phyloP scores from a whole-genome alignment of 306 rosid species.

The Delonix regia region DNA sequence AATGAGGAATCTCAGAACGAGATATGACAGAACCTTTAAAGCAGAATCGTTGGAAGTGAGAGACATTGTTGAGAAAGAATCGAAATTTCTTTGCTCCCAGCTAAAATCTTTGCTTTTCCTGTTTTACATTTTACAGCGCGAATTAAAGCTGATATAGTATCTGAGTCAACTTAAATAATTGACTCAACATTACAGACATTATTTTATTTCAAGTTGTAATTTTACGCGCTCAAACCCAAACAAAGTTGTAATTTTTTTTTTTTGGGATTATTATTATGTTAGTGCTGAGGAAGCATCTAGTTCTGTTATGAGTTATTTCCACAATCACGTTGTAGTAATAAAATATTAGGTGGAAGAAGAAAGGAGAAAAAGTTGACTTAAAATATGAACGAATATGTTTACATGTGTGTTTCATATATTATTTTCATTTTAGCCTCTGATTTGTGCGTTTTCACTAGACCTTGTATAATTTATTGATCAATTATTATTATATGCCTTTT shows the following conservation, averaged over 20 bases:
- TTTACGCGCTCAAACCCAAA: too few relatives aligned
- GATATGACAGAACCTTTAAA: slow-evolving; percentile 32
- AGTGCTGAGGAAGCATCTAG: not conserved
- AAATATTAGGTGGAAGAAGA: not conserved
- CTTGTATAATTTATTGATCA: slow-evolving; percentile 22
- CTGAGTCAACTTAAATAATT: not conserved
- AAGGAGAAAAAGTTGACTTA: not conserved
- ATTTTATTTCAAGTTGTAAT: too few relatives aligned
- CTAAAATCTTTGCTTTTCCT: not conserved
- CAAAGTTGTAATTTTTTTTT: not conserved
- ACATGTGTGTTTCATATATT: not conserved
- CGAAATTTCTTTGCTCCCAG: not conserved
- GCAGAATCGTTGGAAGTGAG: slow-evolving; percentile 15
- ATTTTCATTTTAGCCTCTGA: not conserved
- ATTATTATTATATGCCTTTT: slow-evolving; percentile 7
- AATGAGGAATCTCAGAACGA: not conserved
- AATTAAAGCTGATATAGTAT: not conserved
- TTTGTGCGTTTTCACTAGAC: not conserved
- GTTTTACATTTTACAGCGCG: not conserved
- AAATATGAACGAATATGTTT: not conserved
- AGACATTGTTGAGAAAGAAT: not conserved
- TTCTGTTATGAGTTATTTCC: not conserved
- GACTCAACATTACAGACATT: too few relatives aligned
- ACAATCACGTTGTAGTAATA: too few relatives aligned
- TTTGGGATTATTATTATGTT: not conserved